These are phyloP conservation scores for Mortierella antarctica DNA, from an alignment of 192 early-diverging fungal genomes.

Conservation along the genomic window DNA sequence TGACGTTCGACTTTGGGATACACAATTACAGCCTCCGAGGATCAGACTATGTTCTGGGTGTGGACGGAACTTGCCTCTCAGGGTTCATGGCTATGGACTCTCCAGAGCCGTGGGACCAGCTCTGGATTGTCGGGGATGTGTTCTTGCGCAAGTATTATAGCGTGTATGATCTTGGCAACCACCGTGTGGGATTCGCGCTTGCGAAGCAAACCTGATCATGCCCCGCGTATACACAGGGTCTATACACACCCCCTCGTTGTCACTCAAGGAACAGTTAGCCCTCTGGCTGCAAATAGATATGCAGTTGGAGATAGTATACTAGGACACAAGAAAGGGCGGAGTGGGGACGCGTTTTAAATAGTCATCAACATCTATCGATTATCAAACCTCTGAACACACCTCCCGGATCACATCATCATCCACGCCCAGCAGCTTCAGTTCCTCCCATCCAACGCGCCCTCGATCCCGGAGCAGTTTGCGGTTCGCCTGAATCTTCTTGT, in stretches of 20 bases:
- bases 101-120: slow-evolving; percentile 75
- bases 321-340: too few relatives aligned
- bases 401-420: slow-evolving; percentile 42
- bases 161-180: slow-evolving; percentile 71
- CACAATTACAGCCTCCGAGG: slow-evolving; percentile 71
- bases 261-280: too few relatives aligned
- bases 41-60: slow-evolving; percentile 60
- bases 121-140: slow-evolving; percentile 87
- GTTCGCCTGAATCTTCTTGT: slow-evolving; percentile 40
- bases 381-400: slow-evolving; percentile 3
- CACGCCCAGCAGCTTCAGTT: slow-evolving; percentile 28
- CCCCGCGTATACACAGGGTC: too few relatives aligned
- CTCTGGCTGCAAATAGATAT: too few relatives aligned
- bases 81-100: slow-evolving; percentile 80
- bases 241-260: too few relatives aligned
- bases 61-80: slow-evolving; percentile 75
- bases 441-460: slow-evolving; percentile 35
- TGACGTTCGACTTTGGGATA: slow-evolving; percentile 78
- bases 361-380: too few relatives aligned
- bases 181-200: slow-evolving; percentile 69
- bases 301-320: too few relatives aligned
- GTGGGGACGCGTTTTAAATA: too few relatives aligned
- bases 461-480: slow-evolving; percentile 32
- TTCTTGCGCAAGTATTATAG: slow-evolving; percentile 84
- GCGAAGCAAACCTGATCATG: neutral